Evolutionary conservation across 148 eudicot species (phyloP).

Genomic region (Chenopodium formosanum): DNA sequence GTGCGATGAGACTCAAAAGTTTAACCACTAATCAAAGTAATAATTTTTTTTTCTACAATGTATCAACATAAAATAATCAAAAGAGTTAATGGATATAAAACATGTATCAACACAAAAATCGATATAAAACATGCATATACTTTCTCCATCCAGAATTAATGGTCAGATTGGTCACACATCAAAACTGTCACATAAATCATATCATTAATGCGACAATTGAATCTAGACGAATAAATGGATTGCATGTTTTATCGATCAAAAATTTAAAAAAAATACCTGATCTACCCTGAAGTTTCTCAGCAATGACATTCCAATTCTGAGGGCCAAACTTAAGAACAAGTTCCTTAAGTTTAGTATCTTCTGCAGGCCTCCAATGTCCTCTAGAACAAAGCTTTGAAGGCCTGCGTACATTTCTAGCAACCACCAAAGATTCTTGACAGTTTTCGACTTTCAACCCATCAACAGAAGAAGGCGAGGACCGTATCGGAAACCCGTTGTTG

Average conservation of each 20-base stretch:
- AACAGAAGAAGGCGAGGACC: background rate
- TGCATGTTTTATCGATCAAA: no score
- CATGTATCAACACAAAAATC: background rate
- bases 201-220: background rate
- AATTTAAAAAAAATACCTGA: slow-evolving; percentile 37
- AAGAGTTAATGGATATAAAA: background rate
- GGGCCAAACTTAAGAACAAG: slow-evolving; percentile 63
- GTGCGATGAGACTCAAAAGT: background rate
- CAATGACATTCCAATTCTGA: slow-evolving; percentile 78
- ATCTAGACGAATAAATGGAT: background rate
- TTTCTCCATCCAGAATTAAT: background rate
- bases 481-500: slow-evolving; percentile 23
- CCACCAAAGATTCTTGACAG: background rate
- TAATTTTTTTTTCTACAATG: background rate
- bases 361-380: slow-evolving; percentile 78
- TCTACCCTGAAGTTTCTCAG: slow-evolving; percentile 58
- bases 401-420: background rate
- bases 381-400: slow-evolving; percentile 48
- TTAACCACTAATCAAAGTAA: background rate
- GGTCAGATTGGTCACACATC: background rate
- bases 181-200: no score
- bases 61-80: background rate
- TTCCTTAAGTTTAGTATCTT: slow-evolving; percentile 64
- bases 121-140: background rate
- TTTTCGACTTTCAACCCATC: background rate